These are phyloP conservation scores for Thymus mandschuricus DNA, from an alignment of 257 asterid genomes.

Conservation along the genomic window DNA sequence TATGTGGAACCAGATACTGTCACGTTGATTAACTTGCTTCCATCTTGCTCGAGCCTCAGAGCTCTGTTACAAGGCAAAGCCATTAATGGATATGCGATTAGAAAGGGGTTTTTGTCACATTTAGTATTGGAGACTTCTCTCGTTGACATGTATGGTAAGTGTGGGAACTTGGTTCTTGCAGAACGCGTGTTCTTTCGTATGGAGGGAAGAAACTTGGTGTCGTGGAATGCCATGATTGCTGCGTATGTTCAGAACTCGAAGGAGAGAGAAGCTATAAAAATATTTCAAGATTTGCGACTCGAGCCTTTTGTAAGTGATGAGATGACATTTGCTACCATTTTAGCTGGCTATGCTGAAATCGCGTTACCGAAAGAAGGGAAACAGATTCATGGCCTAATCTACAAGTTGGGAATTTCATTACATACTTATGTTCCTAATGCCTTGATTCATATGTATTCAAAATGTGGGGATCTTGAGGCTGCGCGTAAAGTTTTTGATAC, in stretches of 20 bases:
- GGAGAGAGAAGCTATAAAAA: conserved; percentile 44
- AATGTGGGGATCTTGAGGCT: conserved; percentile 62
- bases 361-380: conserved; percentile 63
- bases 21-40: conserved; percentile 69
- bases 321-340: conserved; percentile 45
- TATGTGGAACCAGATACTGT: conserved; percentile 50
- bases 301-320: conserved; percentile 49
- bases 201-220: conserved; percentile 45
- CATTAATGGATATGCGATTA: conserved; percentile 57
- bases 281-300: conserved; percentile 36
- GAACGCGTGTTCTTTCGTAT: conserved; percentile 39
- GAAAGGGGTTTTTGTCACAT: conserved; percentile 48
- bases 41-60: conserved; percentile 49
- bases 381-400: conserved; percentile 51
- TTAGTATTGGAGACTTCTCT: conserved; percentile 59
- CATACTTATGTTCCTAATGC: conserved; percentile 45
- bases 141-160: conserved; percentile 60
- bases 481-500: conserved; percentile 44
- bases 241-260: conserved; percentile 48
- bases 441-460: conserved; percentile 60
- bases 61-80: conserved; percentile 48
- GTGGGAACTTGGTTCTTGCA: conserved; percentile 42
- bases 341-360: conserved; percentile 58
- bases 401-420: conserved; percentile 43
- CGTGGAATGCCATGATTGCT: conserved; percentile 65